Percentiles rank a stretch among this genome's conserved stretches.
Evolutionary conservation across 192 early-diverging fungal species (phyloP).

Genomic region (Coemansia sp.): DNA sequence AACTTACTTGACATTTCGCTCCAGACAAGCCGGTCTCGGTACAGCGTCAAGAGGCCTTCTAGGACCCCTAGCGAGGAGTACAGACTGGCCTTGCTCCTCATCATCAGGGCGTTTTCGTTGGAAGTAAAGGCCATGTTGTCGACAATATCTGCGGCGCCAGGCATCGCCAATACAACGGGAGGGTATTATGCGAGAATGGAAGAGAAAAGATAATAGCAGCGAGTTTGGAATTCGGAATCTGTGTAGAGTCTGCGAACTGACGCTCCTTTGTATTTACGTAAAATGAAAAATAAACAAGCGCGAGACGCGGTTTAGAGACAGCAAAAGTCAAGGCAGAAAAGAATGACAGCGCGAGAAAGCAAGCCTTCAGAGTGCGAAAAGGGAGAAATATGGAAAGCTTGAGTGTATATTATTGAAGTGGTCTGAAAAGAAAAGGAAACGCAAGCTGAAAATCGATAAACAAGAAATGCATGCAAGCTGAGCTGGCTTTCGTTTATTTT

Average conservation of each 20-base stretch:
- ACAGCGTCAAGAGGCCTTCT: constrained; percentile 40
- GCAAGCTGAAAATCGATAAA: too few relatives aligned
- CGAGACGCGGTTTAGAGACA: neutral
- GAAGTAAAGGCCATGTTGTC: constrained; percentile 13
- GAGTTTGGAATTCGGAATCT: neutral
- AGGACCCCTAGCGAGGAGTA: constrained; percentile 52
- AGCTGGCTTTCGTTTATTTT: neutral
- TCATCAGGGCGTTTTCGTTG: constrained; percentile 20
- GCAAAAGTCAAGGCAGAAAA: too few relatives aligned
- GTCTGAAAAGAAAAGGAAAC: neutral
- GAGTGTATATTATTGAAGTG: neutral
- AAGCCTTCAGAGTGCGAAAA: neutral
- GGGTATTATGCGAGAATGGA: neutral
- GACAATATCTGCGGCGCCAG: constrained; percentile 32
- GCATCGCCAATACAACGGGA: constrained; percentile 20
- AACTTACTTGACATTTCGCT: constrained; percentile 44
- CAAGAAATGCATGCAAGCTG: neutral
- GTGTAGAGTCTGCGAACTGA: neutral
- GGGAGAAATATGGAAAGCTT: neutral
- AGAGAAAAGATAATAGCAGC: neutral
- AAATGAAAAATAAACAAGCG: neutral
- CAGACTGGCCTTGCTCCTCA: constrained; percentile 39
- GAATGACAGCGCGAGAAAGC: neutral
- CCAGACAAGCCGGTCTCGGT: constrained; percentile 35
- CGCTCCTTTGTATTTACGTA: neutral